phyloP scores from a whole-genome alignment of 1,139 yeast species.

The Blastobotrys illinoisensis region DNA sequence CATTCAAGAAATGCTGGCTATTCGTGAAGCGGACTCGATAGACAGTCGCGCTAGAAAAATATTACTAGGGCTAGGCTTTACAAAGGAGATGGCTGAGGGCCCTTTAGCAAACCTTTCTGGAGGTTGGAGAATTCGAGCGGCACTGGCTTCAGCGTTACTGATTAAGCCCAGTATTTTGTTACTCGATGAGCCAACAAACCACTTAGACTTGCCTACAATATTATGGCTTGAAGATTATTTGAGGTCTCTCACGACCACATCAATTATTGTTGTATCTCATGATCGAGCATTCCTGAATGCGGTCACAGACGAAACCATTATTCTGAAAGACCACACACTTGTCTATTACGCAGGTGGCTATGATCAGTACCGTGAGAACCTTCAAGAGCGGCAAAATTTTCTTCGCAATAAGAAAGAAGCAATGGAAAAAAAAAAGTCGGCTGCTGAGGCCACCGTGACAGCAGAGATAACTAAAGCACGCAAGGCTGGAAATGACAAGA shows the following conservation, averaged over 20 bases:
- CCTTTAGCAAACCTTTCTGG: conserved; percentile 38
- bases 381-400: conserved; percentile 6
- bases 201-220: conserved; percentile 87
- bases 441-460: conserved; percentile 4
- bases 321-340: conserved; percentile 6
- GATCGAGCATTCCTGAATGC: conserved; percentile 80
- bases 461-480: conserved; percentile 11
- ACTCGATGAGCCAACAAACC: conserved; percentile 27
- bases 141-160: conserved; percentile 69
- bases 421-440: conserved; percentile 5
- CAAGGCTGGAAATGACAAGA: conserved; percentile 9
- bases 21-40: conserved; percentile 1
- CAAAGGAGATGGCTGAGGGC: conserved; percentile 22
- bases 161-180: conserved; percentile 57
- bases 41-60: conserved; percentile 4
- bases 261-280: conserved; percentile 74
- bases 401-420: conserved; percentile 2
- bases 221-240: conserved; percentile 71
- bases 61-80: conserved; percentile 8
- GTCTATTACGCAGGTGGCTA: conserved; percentile 10
- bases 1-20: conserved; percentile 1
- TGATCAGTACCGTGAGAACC: conserved; percentile 7
- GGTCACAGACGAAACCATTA: conserved; percentile 76
- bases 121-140: conserved; percentile 81
- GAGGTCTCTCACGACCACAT: conserved; percentile 67